Base-by-base conservation (phyloP, 192 early-diverging fungal species). In the Backusella tarrabulga region DNA sequence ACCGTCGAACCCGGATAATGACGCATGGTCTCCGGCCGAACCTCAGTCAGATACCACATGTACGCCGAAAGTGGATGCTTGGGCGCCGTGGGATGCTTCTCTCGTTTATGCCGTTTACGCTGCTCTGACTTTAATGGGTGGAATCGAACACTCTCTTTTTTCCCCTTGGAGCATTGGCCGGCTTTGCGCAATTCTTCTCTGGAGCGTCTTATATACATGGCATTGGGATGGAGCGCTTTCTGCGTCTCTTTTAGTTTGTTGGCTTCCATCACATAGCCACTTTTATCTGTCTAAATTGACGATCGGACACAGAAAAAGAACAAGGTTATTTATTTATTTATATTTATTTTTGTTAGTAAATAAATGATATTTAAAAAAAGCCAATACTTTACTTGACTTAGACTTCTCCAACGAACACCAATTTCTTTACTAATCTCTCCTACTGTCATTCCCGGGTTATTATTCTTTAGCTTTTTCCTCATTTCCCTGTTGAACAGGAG, bases 21-120 rank as follows among this genome's bases (percentile, higher is more conserved):
- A 52, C 82, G 83, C 54, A 90, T 84, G 34, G 88, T 85, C 15
- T 83, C 80, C 4, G 89, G 88, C 7, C 92, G 80, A 21, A 89
- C 88, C 2, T 90, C 87, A 14, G 83, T 86, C 68, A 93, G 71
- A 67, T 87, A 93, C 76, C 85, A 91, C 46, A 93, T 80, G 68
- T 91, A 93, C 26, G 89, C 91, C 1, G 89, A 92, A 82, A 92
- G 86, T 44, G 92, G 92, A 74, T 93, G 92, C 67, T 92, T 92
- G 38, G 92, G 92, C 17, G 87, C 87, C 67, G 83, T 72, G 0
- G 87, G 87, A 42, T 89, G 85, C 71, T 90, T 88, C 63, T 84
- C 83, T 50, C 85, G 85, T 71, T 84, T 90, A 81, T 88, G 34
- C 83, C 82, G 34, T 79, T 56, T 81, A n/a, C 72, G 75, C 21